phyloP scores from a whole-genome alignment of 2,329 filamentous ascomycete genomes.

The Apiospora sp. region DNA sequence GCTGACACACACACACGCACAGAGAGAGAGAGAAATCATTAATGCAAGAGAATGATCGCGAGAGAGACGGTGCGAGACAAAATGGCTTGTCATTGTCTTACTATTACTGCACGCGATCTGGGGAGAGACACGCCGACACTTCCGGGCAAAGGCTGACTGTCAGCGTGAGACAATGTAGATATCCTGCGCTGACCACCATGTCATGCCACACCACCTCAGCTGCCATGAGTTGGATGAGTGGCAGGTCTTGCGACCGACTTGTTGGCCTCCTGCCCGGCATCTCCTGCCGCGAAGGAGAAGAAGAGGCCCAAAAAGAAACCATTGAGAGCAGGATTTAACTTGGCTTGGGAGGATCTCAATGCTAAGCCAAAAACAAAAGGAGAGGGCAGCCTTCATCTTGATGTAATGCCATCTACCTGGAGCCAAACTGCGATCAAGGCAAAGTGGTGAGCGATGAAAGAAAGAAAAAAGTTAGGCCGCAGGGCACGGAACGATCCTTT shows the following conservation, averaged over 20 bases:
- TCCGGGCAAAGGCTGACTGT: no score
- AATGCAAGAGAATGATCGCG: no score
- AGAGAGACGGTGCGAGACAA: neutral
- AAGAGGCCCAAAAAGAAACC: neutral
- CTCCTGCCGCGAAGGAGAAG: neutral
- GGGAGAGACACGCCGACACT: no score
- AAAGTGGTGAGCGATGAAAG: neutral
- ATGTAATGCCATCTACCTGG: no score
- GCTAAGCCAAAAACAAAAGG: neutral
- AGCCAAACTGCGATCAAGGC: no score
- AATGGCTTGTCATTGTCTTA: no score
- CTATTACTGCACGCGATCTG: no score
- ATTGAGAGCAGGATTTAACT: neutral
- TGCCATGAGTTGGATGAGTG: neutral
- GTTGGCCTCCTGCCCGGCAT: neutral
- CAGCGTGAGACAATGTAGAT: no score
- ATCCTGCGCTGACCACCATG: no score
- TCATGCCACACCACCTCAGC: neutral
- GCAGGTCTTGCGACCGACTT: neutral
- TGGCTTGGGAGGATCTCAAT: neutral
- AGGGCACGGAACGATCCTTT: constrained; percentile 9
- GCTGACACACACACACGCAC: neutral
- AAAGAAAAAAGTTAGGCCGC: neutral
- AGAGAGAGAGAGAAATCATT: neutral
- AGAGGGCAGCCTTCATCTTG: no score